Percentiles rank a stretch among this genome's conserved stretches.
phyloP scores from a whole-genome alignment of 1,139 yeast species.

The Zygoascus sp. region DNA sequence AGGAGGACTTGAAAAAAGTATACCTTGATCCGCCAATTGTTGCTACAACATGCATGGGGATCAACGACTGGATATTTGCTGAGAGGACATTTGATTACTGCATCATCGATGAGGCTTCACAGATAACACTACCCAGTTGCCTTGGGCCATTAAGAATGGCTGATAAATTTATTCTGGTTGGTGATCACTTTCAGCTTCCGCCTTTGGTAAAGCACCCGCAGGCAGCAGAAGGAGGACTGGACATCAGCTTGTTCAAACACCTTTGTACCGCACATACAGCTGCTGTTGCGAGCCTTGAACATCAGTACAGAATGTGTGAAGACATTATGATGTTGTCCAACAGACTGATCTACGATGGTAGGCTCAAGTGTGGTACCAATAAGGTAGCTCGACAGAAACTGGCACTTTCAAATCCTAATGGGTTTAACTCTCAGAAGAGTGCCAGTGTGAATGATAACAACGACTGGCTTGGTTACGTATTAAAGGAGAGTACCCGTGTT shows the following conservation, averaged over 20 bases:
- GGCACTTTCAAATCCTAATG: slow-evolving; percentile 29
- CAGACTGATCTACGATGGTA: slow-evolving; percentile 67
- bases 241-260: slow-evolving; percentile 67
- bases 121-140: slow-evolving; percentile 84
- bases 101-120: slow-evolving; percentile 95
- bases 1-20: slow-evolving; percentile 21
- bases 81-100: slow-evolving; percentile 78
- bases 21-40: slow-evolving; percentile 65
- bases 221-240: slow-evolving; percentile 56
- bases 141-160: slow-evolving; percentile 80
- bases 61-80: slow-evolving; percentile 50
- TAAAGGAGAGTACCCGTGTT: slow-evolving; percentile 48
- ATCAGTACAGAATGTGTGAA: slow-evolving; percentile 88
- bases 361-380: slow-evolving; percentile 68
- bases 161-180: slow-evolving; percentile 79
- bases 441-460: slow-evolving; percentile 8
- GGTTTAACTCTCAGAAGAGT: slow-evolving; percentile 18
- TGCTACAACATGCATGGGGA: slow-evolving; percentile 84
- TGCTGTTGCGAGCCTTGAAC: slow-evolving; percentile 65
- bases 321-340: slow-evolving; percentile 86
- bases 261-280: slow-evolving; percentile 69
- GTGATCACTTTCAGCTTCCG: slow-evolving; percentile 90
- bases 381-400: slow-evolving; percentile 57
- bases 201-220: slow-evolving; percentile 67
- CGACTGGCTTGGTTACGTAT: slow-evolving; percentile 45